phyloP scores from a whole-genome alignment of 768 basidiomycete genomes.

The Tephrocybe sp. region DNA sequence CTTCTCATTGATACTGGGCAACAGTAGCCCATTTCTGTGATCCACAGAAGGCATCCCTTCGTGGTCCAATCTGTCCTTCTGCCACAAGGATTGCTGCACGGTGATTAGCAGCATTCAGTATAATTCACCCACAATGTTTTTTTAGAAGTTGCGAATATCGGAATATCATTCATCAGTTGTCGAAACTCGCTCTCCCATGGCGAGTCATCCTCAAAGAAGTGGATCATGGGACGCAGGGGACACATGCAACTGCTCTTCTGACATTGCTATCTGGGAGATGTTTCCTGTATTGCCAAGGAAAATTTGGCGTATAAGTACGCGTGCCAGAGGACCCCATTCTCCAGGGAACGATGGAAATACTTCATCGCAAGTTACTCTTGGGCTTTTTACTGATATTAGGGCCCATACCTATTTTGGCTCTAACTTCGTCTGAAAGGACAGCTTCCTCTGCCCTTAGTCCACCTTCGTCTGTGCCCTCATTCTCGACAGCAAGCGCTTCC shows the following conservation, averaged over 20 bases:
- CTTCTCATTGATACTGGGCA: background rate
- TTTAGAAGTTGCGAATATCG: conserved; percentile 1
- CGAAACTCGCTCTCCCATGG: background rate
- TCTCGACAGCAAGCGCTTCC: background rate
- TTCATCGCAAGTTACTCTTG: background rate
- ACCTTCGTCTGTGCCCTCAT: background rate
- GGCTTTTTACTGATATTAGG: background rate
- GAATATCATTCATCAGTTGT: background rate
- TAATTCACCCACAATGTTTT: conserved; percentile 2
- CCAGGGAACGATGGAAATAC: background rate
- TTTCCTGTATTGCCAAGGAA: conserved; percentile 8
- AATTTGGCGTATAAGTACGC: conserved; percentile 12
- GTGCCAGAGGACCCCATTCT: background rate
- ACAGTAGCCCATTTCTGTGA: conserved; percentile 1
- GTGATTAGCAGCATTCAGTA: background rate
- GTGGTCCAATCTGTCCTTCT: background rate
- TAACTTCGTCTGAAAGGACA: background rate
- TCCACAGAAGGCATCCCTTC: conserved; percentile 1
- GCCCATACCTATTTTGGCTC: background rate
- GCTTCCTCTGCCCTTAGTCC: background rate
- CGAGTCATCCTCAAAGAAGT: conserved; percentile 1
- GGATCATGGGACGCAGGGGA: conserved; percentile 13
- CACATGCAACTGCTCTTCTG: conserved; percentile 14
- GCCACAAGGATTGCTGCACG: conserved; percentile 3
- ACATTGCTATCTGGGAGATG: background rate